These are phyloP conservation scores for Emmonsiellopsis sp. DNA, from an alignment of 2,329 filamentous ascomycete genomes.

Conservation along the genomic window DNA sequence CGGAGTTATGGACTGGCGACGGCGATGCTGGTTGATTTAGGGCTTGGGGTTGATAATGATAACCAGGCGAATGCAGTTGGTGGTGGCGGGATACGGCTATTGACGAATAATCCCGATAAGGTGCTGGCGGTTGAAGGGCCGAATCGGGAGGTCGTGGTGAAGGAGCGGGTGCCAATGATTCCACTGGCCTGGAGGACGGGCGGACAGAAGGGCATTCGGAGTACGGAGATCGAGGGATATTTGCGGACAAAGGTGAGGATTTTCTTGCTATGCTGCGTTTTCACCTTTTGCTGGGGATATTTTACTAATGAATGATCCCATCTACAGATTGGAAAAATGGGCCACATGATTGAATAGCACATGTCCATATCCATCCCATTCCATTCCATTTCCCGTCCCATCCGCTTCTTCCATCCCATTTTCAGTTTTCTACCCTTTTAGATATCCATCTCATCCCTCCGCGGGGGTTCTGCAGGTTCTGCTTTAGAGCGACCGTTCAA, in stretches of 20 bases:
- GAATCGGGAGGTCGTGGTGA: slow-evolving; percentile 75
- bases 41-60: slow-evolving; percentile 50
- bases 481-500: too few species aligned
- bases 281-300: background rate
- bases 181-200: slow-evolving; percentile 83
- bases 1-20: slow-evolving; percentile 94
- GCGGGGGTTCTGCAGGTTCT: too few species aligned
- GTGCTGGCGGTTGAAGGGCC: slow-evolving; percentile 89
- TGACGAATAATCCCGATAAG: slow-evolving; percentile 98
- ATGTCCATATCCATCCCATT: slow-evolving; percentile 8
- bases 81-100: slow-evolving; percentile 52
- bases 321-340: slow-evolving; percentile 72
- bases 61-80: slow-evolving; percentile 30
- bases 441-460: too few species aligned
- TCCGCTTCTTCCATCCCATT: background rate
- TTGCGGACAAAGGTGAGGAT: slow-evolving; percentile 76
- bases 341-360: slow-evolving; percentile 53
- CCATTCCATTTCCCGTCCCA: background rate
- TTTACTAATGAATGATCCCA: slow-evolving; percentile 2
- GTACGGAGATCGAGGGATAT: slow-evolving; percentile 87
- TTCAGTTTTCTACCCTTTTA: too few species aligned
- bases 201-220: slow-evolving; percentile 67
- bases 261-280: background rate
- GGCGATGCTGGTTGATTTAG: slow-evolving; percentile 82
- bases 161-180: slow-evolving; percentile 88